Percentiles rank a stretch among this genome's conserved stretches.
Evolutionary conservation across 495 filamentous ascomycete species (phyloP).

Genomic region (Podospora appendiculata): DNA sequence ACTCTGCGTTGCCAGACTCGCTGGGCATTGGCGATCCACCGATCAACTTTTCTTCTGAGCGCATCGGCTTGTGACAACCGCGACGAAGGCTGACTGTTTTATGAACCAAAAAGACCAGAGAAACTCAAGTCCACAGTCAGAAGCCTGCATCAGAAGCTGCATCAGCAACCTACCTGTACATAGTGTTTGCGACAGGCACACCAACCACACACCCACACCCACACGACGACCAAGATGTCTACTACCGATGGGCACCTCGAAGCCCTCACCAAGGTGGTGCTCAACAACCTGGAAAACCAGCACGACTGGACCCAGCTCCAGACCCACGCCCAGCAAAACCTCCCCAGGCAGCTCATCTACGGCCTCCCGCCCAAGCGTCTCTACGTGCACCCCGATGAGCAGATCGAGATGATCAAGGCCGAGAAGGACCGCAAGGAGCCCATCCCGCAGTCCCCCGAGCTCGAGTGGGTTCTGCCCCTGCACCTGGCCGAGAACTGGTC

Average conservation of each 20-base stretch:
- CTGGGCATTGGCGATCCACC: too few relatives aligned
- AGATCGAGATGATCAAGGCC: conserved; percentile 65
- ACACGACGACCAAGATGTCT: conserved; percentile 13
- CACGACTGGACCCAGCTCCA: conserved; percentile 74
- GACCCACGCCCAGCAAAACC: conserved; percentile 43
- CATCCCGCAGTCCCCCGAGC: conserved; percentile 45
- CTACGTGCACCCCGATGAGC: conserved; percentile 91
- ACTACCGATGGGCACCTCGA: conserved; percentile 9
- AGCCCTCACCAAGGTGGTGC: conserved; percentile 57
- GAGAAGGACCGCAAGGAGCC: conserved; percentile 28
- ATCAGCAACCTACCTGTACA: too few relatives aligned
- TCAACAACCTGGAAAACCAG: conserved; percentile 77
- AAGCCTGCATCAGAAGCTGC: too few relatives aligned
- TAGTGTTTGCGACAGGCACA: too few relatives aligned
- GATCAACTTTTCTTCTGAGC: too few relatives aligned
- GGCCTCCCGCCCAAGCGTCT: conserved; percentile 81
- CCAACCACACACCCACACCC: too few relatives aligned
- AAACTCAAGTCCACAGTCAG: too few relatives aligned
- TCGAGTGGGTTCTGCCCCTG: conserved; percentile 83
- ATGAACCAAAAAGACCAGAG: too few relatives aligned
- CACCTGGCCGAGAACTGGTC: conserved; percentile 79
- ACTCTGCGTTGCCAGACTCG: too few relatives aligned
- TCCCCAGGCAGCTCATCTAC: conserved; percentile 63
- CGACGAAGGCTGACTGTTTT: too few relatives aligned
- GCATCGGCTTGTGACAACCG: too few relatives aligned